phyloP scores from a whole-genome alignment of 768 basidiomycete genomes.

The Favolaschia claudopus region DNA sequence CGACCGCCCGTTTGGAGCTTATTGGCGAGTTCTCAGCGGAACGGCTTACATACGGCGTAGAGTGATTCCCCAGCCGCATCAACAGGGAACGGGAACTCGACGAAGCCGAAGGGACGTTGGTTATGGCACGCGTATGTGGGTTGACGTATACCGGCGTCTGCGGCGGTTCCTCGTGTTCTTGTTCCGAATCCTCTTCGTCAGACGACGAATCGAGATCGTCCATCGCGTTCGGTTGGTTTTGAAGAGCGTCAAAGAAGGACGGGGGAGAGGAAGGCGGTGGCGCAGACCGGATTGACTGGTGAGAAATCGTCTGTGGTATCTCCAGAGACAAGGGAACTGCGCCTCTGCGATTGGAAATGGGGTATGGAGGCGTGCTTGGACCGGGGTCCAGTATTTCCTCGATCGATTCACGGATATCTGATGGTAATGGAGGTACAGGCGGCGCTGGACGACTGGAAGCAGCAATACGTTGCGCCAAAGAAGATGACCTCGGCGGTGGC shows the following conservation, averaged over 20 bases:
- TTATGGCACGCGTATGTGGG: constrained; percentile 46
- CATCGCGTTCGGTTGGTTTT: constrained; percentile 74
- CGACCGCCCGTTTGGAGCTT: constrained; percentile 59
- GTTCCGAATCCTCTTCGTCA: constrained; percentile 50
- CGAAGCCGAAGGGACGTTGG: constrained; percentile 38
- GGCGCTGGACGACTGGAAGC: background rate
- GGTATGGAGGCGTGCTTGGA: constrained; percentile 53
- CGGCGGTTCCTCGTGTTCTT: constrained; percentile 43
- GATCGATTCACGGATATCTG: constrained; percentile 10
- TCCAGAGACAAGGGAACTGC: constrained; percentile 46
- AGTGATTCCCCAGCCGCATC: constrained; percentile 74
- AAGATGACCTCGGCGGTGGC: constrained; percentile 58
- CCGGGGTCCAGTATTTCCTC: constrained; percentile 50
- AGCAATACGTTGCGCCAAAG: constrained; percentile 28
- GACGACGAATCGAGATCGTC: constrained; percentile 75
- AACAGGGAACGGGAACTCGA: constrained; percentile 49
- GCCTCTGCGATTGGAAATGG: constrained; percentile 42
- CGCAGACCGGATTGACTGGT: constrained; percentile 61
- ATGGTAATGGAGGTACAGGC: background rate
- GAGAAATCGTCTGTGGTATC: constrained; percentile 52
- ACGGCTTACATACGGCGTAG: constrained; percentile 67
- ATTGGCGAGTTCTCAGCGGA: constrained; percentile 40
- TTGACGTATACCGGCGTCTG: constrained; percentile 39
- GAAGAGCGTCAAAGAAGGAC: constrained; percentile 80
- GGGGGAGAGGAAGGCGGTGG: constrained; percentile 71